Evolutionary conservation across 2,329 filamentous ascomycete species (phyloP).

Genomic region (Mycosphaerella arachidis): DNA sequence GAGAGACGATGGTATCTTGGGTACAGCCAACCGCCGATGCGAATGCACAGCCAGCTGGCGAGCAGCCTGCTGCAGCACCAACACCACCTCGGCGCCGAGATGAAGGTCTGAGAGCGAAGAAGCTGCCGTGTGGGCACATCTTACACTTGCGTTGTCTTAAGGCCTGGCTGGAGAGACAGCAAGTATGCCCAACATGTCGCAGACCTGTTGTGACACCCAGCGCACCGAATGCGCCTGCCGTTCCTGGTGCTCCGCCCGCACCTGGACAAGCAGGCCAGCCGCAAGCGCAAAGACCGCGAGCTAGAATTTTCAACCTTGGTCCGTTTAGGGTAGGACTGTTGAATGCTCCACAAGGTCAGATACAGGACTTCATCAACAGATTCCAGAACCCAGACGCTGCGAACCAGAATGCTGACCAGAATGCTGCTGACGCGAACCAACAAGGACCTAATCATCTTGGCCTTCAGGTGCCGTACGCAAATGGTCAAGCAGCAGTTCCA

Average conservation of each 20-base stretch:
- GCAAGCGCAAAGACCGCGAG: conserved; percentile 36
- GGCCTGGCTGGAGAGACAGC: conserved; percentile 95
- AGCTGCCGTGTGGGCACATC: conserved; percentile 92
- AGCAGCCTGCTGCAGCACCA: conserved; percentile 28
- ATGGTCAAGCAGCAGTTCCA: conserved; percentile 16
- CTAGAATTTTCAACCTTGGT: conserved; percentile 62
- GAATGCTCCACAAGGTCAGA: conserved; percentile 47
- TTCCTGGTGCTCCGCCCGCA: conserved; percentile 1
- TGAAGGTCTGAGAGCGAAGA: conserved; percentile 85
- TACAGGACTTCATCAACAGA: conserved; percentile 41
- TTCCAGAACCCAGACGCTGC: conserved; percentile 24
- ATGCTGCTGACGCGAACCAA: conserved; percentile 34
- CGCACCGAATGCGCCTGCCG: conserved; percentile 8
- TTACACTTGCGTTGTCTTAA: conserved; percentile 90
- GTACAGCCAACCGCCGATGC: conserved; percentile 45
- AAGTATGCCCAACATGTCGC: conserved; percentile 93
- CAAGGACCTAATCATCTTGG: conserved; percentile 21
- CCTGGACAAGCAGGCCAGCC: conserved; percentile 31
- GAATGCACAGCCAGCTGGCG: conserved; percentile 29
- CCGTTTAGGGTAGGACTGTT: conserved; percentile 69
- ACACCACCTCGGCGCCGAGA: conserved; percentile 51
- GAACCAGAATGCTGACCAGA: conserved; percentile 24
- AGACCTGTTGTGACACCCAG: conserved; percentile 57
- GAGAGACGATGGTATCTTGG: conserved; percentile 92
- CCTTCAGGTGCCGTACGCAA: conserved; percentile 19